Conservation (phyloP, 2,329 filamentous ascomycete genomes). For the Aspergillus udagawae region DNA sequence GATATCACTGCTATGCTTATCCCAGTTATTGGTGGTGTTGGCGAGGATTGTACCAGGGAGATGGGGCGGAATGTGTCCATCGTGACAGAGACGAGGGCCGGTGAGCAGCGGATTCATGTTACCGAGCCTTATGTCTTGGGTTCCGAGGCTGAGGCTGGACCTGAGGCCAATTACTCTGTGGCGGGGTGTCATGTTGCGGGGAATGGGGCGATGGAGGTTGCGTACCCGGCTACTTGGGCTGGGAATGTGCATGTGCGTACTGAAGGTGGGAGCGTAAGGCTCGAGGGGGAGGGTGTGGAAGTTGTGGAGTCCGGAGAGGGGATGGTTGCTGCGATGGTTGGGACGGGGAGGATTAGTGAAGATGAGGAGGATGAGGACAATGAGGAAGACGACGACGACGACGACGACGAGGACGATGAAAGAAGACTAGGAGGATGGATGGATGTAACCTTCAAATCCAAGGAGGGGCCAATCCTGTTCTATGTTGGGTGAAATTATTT, state of each 20-base stretch:
- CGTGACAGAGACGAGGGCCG: conserved; percentile 11
- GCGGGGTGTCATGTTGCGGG: conserved; percentile 12
- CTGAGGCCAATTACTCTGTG: not conserved
- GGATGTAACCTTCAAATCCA: not conserved
- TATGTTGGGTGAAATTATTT: not conserved
- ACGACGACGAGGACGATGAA: conserved; percentile 37
- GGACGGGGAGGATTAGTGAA: not conserved
- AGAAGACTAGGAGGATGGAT: not conserved
- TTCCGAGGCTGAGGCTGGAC: not conserved
- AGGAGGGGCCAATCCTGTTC: not conserved
- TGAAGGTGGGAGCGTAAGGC: conserved; percentile 11
- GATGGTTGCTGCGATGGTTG: conserved; percentile 13
- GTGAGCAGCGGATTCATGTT: conserved; percentile 15
- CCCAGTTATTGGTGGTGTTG: conserved; percentile 23
- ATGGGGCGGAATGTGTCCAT: conserved; percentile 11
- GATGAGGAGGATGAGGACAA: conserved; percentile 1
- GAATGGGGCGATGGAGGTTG: conserved; percentile 21
- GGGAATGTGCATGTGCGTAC: conserved; percentile 21
- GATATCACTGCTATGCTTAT: conserved; percentile 47
- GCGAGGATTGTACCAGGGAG: conserved; percentile 2
- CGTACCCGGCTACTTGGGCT: conserved; percentile 29
- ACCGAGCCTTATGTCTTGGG: conserved; percentile 14
- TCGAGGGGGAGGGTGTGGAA: conserved; percentile 21
- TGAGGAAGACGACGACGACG: conserved; percentile 26
- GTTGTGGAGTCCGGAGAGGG: conserved; percentile 10